A percentile compares a stretch with the other conserved stretches of the same genome.
Conservation (phyloP, 176 grass and related monocot species). For the Microstegium vimineum region DNA sequence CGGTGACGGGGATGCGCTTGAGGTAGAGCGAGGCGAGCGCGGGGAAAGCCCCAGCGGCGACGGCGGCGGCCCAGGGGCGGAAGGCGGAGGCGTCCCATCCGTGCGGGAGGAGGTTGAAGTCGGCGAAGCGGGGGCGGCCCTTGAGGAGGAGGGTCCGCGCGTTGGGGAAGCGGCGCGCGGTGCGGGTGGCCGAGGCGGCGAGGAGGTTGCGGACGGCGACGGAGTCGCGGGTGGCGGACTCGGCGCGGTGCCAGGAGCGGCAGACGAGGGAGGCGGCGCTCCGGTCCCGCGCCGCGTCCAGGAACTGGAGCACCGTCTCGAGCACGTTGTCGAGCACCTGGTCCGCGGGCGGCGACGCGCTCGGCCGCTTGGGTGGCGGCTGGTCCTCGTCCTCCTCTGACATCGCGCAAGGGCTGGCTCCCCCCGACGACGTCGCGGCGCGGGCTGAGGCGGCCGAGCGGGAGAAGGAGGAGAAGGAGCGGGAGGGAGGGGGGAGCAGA, state of each 20-base stretch:
- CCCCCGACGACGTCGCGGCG: background rate
- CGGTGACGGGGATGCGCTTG: constrained; percentile 83
- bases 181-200: constrained; percentile 56
- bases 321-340: constrained; percentile 93
- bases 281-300: constrained; percentile 55
- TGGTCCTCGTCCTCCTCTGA: constrained; percentile 73
- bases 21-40: constrained; percentile 56
- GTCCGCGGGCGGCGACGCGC: constrained; percentile 57
- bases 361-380: constrained; percentile 23
- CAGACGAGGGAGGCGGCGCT: constrained; percentile 75
- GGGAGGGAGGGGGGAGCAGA: background rate
- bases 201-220: constrained; percentile 84
- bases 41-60: constrained; percentile 35
- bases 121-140: constrained; percentile 78
- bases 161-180: constrained; percentile 60
- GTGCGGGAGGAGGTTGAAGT: constrained; percentile 77
- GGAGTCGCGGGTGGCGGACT: constrained; percentile 58
- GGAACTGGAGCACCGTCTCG: constrained; percentile 97
- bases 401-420: constrained; percentile 5
- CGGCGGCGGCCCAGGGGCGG: constrained; percentile 58
- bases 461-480: background rate
- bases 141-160: constrained; percentile 68
- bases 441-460: background rate
- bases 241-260: constrained; percentile 77
- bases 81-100: constrained; percentile 77